Percentiles rank a stretch among this genome's conserved stretches.
These are phyloP conservation scores for Aspergillus chevalieri DNA, from an alignment of 2,329 filamentous ascomycete genomes.

Conservation along the genomic window DNA sequence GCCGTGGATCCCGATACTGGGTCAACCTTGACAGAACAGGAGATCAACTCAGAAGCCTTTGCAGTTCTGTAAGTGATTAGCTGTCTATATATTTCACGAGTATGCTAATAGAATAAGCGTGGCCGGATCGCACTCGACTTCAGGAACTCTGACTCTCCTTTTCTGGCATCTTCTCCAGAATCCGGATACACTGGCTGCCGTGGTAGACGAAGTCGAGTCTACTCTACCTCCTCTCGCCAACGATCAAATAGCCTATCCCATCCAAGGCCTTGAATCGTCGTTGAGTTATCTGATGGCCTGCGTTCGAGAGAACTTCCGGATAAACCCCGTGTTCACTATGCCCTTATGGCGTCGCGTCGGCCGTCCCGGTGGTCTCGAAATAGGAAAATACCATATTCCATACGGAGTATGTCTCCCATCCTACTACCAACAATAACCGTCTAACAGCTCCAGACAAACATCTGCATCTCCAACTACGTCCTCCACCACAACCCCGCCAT, in stretches of 20 bases:
- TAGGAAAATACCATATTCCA: conserved; percentile 2
- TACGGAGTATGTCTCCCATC: neutral
- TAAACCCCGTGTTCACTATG: conserved; percentile 9
- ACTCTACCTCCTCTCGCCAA: neutral
- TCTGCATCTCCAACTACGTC: neutral
- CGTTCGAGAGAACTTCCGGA: conserved; percentile 8
- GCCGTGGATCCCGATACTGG: conserved; percentile 1
- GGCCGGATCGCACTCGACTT: conserved; percentile 6
- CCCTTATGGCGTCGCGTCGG: conserved; percentile 7
- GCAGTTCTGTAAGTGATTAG: conserved; percentile 1
- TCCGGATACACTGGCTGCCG: neutral
- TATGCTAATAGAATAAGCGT: neutral
- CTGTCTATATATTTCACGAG: neutral
- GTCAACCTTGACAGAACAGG: conserved; percentile 2
- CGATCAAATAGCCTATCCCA: conserved; percentile 2
- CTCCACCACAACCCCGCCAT: conserved; percentile 5
- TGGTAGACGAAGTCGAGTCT: neutral
- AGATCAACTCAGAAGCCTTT: conserved; percentile 7
- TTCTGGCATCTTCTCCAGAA: conserved; percentile 6
- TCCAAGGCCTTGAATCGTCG: conserved; percentile 4
- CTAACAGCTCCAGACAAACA: neutral
- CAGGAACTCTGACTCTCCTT: conserved; percentile 5
- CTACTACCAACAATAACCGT: neutral
- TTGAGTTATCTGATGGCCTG: conserved; percentile 8
- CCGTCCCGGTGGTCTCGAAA: conserved; percentile 2